Percentiles rank a stretch among this genome's conserved stretches.
Conservation (phyloP, 768 basidiomycete species). For the Russula olivacea region DNA sequence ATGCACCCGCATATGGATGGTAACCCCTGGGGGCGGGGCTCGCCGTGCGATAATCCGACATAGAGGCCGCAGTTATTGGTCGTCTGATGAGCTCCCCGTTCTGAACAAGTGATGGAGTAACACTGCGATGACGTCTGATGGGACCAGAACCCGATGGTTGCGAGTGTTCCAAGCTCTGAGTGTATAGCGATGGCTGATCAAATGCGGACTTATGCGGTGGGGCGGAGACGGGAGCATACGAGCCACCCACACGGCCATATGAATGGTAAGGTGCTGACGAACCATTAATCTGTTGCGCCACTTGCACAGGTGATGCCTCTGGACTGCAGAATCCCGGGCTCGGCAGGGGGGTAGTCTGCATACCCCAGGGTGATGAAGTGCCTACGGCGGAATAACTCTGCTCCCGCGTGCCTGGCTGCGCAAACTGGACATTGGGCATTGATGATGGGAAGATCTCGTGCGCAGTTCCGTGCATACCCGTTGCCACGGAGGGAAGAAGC, state of each 20-base stretch:
- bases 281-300: conserved; percentile 20
- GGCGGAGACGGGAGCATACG: conserved; percentile 49
- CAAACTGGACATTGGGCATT: conserved; percentile 20
- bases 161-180: conserved; percentile 35
- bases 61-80: conserved; percentile 37
- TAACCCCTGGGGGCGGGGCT: conserved; percentile 30
- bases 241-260: conserved; percentile 31
- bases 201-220: conserved; percentile 65
- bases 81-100: conserved; percentile 44
- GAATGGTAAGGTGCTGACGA: conserved; percentile 15
- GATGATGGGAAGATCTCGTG: conserved; percentile 8
- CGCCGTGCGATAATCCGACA: conserved; percentile 13
- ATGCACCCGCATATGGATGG: conserved; percentile 33
- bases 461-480: neutral
- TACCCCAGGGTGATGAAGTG: conserved; percentile 20
- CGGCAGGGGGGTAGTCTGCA: conserved; percentile 14
- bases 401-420: conserved; percentile 17
- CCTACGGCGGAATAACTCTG: conserved; percentile 11
- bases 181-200: conserved; percentile 51
- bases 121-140: conserved; percentile 64
- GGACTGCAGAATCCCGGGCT: conserved; percentile 21
- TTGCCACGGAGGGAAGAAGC: conserved; percentile 10
- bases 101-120: conserved; percentile 61
- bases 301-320: conserved; percentile 18
- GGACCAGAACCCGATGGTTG: conserved; percentile 45